Conservation (phyloP, 805 yeast genomes). For the Grigorovia transvaalensis region DNA sequence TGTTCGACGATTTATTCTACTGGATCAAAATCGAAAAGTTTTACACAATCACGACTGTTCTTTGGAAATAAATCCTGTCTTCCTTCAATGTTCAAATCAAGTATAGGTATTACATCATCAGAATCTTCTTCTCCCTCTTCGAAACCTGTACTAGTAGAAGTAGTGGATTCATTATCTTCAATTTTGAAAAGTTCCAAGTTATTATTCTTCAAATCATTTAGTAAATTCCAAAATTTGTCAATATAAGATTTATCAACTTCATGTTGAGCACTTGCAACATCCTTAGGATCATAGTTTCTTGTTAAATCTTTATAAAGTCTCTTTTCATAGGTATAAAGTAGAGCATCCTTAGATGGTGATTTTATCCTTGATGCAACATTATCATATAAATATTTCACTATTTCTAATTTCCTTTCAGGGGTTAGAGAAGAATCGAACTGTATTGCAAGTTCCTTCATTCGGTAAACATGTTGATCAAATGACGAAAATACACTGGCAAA, state of each 20-base stretch:
- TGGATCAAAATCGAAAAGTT: slow-evolving; percentile 1
- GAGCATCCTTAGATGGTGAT: slow-evolving; percentile 23
- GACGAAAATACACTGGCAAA: slow-evolving; percentile 8
- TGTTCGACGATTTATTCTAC: background rate
- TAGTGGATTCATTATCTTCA: background rate
- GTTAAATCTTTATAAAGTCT: slow-evolving; percentile 12
- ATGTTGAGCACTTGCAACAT: slow-evolving; percentile 1
- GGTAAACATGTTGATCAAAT: slow-evolving; percentile 15
- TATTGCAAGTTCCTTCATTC: slow-evolving; percentile 22
- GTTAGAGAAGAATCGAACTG: slow-evolving; percentile 9
- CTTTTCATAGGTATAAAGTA: slow-evolving; percentile 13
- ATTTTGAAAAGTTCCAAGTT: slow-evolving; percentile 6
- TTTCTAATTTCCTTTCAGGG: slow-evolving; percentile 8
- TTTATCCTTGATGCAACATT: slow-evolving; percentile 6
- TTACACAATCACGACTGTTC: background rate
- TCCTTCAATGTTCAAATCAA: slow-evolving; percentile 6
- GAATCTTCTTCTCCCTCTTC: background rate
- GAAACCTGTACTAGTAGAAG: background rate
- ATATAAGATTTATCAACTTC: slow-evolving; percentile 6
- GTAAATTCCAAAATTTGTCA: slow-evolving; percentile 8
- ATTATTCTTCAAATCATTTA: slow-evolving; percentile 6
- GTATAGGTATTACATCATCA: background rate
- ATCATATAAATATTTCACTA: slow-evolving; percentile 10
- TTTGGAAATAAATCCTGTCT: slow-evolving; percentile 2
- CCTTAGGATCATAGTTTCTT: slow-evolving; percentile 3